Evolutionary conservation across 148 eudicot species (phyloP).

Genomic region (Fagopyrum tataricum): DNA sequence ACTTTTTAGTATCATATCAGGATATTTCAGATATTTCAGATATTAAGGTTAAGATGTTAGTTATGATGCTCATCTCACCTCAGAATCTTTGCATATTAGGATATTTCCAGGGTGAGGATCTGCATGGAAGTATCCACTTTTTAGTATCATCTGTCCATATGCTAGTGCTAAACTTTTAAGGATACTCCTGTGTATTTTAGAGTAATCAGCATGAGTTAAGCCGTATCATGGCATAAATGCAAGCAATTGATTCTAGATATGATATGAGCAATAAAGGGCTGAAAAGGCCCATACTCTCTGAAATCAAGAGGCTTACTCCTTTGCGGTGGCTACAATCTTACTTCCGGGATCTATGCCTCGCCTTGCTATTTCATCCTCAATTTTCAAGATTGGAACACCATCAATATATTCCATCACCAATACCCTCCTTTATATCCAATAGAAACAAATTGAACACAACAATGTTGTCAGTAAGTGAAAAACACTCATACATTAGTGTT

Average conservation of each 20-base stretch:
- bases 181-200: constrained; percentile 60
- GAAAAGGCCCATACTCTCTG: constrained; percentile 37
- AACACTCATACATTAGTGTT: background rate
- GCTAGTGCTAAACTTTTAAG: constrained; percentile 78
- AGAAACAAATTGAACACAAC: background rate
- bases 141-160: constrained; percentile 97
- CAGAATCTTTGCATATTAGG: constrained; percentile 78
- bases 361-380: constrained; percentile 83
- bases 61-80: constrained; percentile 30
- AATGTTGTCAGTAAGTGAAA: no score
- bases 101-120: constrained; percentile 99
- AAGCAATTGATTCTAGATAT: background rate
- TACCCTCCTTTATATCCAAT: constrained; percentile 48
- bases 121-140: constrained; percentile 98
- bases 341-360: constrained; percentile 79
- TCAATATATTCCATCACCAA: constrained; percentile 88
- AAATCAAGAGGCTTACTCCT: constrained; percentile 74
- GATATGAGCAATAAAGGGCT: constrained; percentile 15
- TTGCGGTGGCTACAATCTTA: constrained; percentile 78
- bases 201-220: background rate
- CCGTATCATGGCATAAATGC: background rate
- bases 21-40: no score
- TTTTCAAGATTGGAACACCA: constrained; percentile 86
- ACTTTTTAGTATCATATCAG: no score
- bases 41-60: background rate